Evolutionary conservation across 192 early-diverging fungal genomes (phyloP).

Genomic region (Phycomyces nitens): DNA sequence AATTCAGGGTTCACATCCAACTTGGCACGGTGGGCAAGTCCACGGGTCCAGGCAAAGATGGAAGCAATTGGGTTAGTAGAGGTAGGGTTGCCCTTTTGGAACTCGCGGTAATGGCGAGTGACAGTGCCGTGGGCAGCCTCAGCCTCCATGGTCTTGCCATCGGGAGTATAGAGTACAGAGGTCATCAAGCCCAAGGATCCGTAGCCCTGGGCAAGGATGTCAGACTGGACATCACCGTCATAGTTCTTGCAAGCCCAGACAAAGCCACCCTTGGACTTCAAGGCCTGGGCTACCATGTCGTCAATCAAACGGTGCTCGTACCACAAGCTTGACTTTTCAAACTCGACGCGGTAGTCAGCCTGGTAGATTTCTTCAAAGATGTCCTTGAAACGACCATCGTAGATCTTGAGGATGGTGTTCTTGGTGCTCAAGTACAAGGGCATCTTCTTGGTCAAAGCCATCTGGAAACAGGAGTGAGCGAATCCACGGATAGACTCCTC

Average conservation of each 20-base stretch:
- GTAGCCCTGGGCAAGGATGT: conserved; percentile 93
- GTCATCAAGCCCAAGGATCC: conserved; percentile 97
- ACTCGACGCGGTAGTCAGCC: conserved; percentile 72
- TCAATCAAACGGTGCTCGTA: conserved; percentile 98
- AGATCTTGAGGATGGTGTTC: conserved; percentile 95
- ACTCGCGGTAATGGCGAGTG: conserved; percentile 90
- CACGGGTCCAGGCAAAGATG: conserved; percentile 95
- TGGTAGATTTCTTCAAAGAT: conserved; percentile 93
- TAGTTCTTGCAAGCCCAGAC: conserved; percentile 96
- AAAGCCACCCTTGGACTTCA: conserved; percentile 92
- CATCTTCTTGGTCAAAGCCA: conserved; percentile 84
- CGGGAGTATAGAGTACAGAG: conserved; percentile 90
- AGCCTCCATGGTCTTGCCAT: conserved; percentile 86
- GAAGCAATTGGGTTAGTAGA: conserved; percentile 96
- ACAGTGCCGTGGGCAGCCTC: conserved; percentile 98
- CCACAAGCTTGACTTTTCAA: conserved; percentile 83
- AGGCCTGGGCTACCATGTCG: conserved; percentile 97
- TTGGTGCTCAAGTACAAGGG: conserved; percentile 96
- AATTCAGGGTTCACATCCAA: conserved; percentile 82
- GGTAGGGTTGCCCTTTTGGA: conserved; percentile 93
- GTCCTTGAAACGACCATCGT: conserved; percentile 98
- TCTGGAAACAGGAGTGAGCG: conserved; percentile 89
- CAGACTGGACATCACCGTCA: conserved; percentile 94
- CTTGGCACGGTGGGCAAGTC: conserved; percentile 91
- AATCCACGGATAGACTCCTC: conserved; percentile 89